phyloP scores from a whole-genome alignment of 768 basidiomycete genomes.

The Hygrophoropsis aurantiaca region DNA sequence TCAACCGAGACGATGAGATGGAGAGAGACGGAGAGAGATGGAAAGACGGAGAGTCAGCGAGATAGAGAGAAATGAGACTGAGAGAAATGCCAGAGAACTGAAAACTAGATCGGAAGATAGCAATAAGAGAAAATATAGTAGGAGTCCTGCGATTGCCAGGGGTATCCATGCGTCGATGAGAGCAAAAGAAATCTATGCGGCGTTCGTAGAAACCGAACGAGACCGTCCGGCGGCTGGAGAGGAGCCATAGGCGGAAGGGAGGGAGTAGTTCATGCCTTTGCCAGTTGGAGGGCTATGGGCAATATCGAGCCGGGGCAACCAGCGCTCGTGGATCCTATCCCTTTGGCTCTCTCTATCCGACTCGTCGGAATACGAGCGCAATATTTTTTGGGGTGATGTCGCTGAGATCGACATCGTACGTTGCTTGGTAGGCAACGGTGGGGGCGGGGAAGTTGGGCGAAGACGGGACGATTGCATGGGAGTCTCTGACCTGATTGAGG shows the following conservation, averaged over 20 bases:
- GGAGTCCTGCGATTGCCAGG: constrained; percentile 24
- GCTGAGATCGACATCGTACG: constrained; percentile 47
- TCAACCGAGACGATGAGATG: constrained; percentile 6
- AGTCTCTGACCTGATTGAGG: constrained; percentile 27
- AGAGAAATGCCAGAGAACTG: constrained; percentile 10
- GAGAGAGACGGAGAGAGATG: constrained; percentile 8
- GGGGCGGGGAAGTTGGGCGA: constrained; percentile 28
- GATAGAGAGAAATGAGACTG: constrained; percentile 9
- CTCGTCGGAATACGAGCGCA: constrained; percentile 65
- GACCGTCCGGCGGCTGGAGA: constrained; percentile 16
- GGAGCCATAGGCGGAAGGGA: constrained; percentile 16
- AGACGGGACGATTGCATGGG: constrained; percentile 28
- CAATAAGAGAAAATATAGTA: constrained; percentile 35
- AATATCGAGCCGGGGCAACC: constrained; percentile 53
- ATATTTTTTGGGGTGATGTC: constrained; percentile 57
- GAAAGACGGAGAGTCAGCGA: background rate
- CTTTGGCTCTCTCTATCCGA: constrained; percentile 39
- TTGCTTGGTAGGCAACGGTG: constrained; percentile 39
- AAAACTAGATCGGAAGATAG: constrained; percentile 29
- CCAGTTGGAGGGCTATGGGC: constrained; percentile 38
- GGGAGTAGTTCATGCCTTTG: constrained; percentile 24
- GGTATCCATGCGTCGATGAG: constrained; percentile 22
- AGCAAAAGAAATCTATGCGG: constrained; percentile 25
- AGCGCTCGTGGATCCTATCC: constrained; percentile 59
- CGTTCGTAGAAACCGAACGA: constrained; percentile 33